phyloP scores from a whole-genome alignment of 2,329 filamentous ascomycete genomes.

The Zopfia rhizophila region DNA sequence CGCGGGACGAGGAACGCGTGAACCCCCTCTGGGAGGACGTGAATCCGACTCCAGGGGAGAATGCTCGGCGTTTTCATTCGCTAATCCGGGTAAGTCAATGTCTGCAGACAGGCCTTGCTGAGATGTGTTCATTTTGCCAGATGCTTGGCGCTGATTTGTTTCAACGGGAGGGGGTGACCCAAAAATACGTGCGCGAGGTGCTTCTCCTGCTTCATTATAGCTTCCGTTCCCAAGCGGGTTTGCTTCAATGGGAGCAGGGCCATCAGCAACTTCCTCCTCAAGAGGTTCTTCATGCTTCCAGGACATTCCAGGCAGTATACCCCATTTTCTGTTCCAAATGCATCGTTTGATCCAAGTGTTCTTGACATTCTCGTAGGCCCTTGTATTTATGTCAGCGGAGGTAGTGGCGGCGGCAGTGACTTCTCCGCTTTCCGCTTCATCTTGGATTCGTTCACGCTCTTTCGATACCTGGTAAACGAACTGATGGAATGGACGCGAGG shows the following conservation, averaged over 20 bases:
- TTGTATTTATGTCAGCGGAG: slow-evolving; percentile 36
- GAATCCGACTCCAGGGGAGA: no score
- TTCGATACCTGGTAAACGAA: slow-evolving; percentile 11
- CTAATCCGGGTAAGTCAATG: no score
- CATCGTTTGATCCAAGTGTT: slow-evolving; percentile 37
- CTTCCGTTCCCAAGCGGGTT: no score
- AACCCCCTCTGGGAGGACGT: no score
- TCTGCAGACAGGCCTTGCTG: no score
- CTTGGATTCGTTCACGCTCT: slow-evolving; percentile 23
- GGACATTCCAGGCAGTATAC: slow-evolving; percentile 42
- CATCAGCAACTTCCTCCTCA: slow-evolving; percentile 9
- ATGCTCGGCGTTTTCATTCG: no score
- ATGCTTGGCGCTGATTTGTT: slow-evolving; percentile 1
- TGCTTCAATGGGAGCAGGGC: no score
- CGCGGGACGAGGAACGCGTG: no score
- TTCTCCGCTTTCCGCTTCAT: slow-evolving; percentile 33
- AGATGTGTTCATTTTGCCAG: no score
- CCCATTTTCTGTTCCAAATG: slow-evolving; percentile 43
- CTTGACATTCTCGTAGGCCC: slow-evolving; percentile 42
- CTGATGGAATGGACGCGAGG: slow-evolving; percentile 11
- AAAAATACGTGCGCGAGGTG: slow-evolving; percentile 1
- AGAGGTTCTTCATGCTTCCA: slow-evolving; percentile 43
- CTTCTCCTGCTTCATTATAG: no score
- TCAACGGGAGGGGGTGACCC: background rate
- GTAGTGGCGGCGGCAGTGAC: slow-evolving; percentile 17